Evolutionary conservation across 306 rosid genomes (phyloP).

Genomic region (Dryas alaskensis): DNA sequence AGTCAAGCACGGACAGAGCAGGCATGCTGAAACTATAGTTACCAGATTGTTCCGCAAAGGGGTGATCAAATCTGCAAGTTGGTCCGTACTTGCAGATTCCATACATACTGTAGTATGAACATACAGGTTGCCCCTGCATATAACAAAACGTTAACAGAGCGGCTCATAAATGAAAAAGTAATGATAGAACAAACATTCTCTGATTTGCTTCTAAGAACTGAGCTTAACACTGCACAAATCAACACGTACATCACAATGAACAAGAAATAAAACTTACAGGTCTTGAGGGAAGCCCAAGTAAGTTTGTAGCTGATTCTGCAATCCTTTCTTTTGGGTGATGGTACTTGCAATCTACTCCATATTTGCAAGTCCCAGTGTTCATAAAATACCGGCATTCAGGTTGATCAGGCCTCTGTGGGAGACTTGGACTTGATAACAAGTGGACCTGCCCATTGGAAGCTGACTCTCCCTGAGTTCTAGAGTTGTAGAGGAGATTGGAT

Average conservation of each 20-base stretch:
- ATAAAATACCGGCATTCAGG: slow-evolving; percentile 84
- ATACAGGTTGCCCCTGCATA: slow-evolving; percentile 76
- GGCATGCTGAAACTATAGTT: slow-evolving; percentile 51
- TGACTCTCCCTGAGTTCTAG: slow-evolving; percentile 46
- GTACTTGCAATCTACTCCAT: slow-evolving; percentile 83
- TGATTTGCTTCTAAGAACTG: slow-evolving; percentile 2
- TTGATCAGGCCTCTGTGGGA: slow-evolving; percentile 84
- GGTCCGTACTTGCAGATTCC: slow-evolving; percentile 94
- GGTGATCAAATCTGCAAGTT: slow-evolving; percentile 87
- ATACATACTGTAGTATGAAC: slow-evolving; percentile 66
- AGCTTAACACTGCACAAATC: not conserved
- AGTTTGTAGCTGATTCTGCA: slow-evolving; percentile 47
- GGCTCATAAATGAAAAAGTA: not conserved
- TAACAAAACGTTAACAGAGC: slow-evolving; percentile 9
- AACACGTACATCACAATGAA: slow-evolving; percentile 9
- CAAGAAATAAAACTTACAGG: slow-evolving; percentile 60
- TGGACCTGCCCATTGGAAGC: slow-evolving; percentile 55
- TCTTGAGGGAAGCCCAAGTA: slow-evolving; percentile 78
- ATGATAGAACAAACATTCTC: not conserved
- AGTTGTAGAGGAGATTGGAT: slow-evolving; percentile 52
- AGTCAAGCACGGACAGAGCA: slow-evolving; percentile 40
- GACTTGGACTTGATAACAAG: slow-evolving; percentile 34
- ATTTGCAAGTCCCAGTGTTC: slow-evolving; percentile 85
- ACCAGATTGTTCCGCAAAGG: slow-evolving; percentile 48
- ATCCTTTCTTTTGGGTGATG: slow-evolving; percentile 85